Base-by-base conservation (phyloP, 1,284 basidiomycete genomes). In the Papiliotrema fonsecae region DNA sequence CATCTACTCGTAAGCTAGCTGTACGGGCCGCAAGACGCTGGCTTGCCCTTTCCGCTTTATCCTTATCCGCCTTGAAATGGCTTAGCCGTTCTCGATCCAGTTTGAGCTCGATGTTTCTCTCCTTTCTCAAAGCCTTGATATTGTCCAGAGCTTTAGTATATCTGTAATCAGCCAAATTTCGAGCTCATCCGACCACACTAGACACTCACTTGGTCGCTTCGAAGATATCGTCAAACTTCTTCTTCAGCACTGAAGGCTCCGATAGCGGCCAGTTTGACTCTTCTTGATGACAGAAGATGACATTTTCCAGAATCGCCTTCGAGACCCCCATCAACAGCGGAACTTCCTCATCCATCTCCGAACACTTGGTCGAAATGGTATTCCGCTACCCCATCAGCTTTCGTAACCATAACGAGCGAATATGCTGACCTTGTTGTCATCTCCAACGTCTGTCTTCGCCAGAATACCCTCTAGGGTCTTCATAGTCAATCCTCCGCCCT, bases 231-330 rank as follows among this genome's bases (percentile, higher is more conserved):
- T 98, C 96, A 57, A 96, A 97, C 70, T 96, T 96, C 79, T 97
- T 97, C 79, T 99, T 98, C 35, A 99, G 75, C 1, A 83, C 81
- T 0, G 88, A 78, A 0, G 94, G 88, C 64, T 98, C 96, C 0
- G 92, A 81, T 13, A 99, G 78, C 0, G 96, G 96, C 96, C 96
- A 99, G 64, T 92, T 97, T 0, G 90, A 93, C 51, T 99, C 96
- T 66, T 99, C 96, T 75, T 99, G 96, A 72, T 99, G 96, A 73
- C 96, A 99, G 67, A 99, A 98, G 53, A 99, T 97, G 64, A 98
- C 94, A 67, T 97, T 97, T 65, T 98, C 94, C 19, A 98, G 82
- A 42, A 99, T 94, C 6, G 93, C 86, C 70, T 90, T 93, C 11
- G 91, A 96, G 2, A 98, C 94, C 37, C 96, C 96, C n/a, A 98